Conservation (phyloP, 73 alveolate genomes). For the Tetrahymena malaccensis region DNA sequence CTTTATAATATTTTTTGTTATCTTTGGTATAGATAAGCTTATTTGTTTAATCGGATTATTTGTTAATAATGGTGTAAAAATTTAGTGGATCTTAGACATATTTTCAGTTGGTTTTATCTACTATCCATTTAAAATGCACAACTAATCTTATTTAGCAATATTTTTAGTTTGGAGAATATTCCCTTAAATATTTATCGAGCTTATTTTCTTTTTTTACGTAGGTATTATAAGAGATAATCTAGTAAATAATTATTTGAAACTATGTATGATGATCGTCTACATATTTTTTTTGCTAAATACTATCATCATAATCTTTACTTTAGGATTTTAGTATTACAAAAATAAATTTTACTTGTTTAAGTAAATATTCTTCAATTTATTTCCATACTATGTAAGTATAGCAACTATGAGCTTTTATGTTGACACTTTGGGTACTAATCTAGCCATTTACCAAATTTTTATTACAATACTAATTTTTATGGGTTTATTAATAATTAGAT, state of each 20-base stretch:
- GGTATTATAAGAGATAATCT: not conserved
- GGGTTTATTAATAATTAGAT: not conserved
- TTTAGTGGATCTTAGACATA: not conserved
- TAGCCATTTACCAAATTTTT: not conserved
- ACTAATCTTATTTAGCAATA: no score
- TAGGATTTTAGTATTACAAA: no score
- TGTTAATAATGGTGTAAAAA: no score
- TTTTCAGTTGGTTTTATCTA: not conserved
- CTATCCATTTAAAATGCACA: not conserved
- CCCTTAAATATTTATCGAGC: not conserved
- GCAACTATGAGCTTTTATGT: not conserved
- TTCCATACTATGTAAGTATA: not conserved
- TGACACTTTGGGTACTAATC: not conserved
- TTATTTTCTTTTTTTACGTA: not conserved
- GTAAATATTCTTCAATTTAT: no score
- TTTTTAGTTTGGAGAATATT: not conserved
- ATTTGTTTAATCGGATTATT: not conserved
- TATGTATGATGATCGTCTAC: no score
- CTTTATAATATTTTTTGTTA: not conserved
- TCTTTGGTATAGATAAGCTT: not conserved
- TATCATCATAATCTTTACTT: not conserved
- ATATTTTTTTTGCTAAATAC: no score
- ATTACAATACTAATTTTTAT: no score
- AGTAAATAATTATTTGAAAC: no score
- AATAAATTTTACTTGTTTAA: no score